phyloP scores from a whole-genome alignment of 2,329 filamentous ascomycete genomes.

The Thielaviopsis ethacetica region DNA sequence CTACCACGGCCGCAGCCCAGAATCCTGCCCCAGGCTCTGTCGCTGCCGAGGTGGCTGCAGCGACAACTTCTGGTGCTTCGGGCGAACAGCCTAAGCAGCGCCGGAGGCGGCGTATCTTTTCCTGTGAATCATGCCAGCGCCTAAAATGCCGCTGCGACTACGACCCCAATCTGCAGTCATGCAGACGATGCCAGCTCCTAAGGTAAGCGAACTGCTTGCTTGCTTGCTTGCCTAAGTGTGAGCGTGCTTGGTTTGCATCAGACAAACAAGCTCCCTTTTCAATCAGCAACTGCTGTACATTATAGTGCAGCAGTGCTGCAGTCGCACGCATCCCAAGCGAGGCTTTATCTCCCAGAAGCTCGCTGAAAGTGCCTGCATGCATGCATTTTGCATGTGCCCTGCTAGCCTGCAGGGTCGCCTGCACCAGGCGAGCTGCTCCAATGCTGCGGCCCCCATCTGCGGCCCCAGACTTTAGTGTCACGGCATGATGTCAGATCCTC shows the following conservation, averaged over 20 bases:
- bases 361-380: background rate
- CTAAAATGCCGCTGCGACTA: conserved; percentile 11
- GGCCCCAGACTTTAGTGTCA: background rate
- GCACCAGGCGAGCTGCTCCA: background rate
- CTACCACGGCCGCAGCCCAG: background rate
- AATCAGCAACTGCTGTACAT: too few relatives aligned
- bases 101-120: conserved; percentile 7
- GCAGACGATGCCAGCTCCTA: conserved; percentile 8
- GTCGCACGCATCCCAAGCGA: background rate
- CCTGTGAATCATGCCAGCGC: conserved; percentile 10
- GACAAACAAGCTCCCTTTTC: too few relatives aligned
- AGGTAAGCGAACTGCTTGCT: background rate
- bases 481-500: background rate
- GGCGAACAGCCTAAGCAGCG: conserved; percentile 8
- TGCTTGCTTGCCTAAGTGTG: too few relatives aligned
- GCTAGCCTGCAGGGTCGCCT: background rate
- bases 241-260: too few relatives aligned
- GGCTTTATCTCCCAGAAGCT: background rate
- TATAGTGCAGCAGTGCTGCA: background rate
- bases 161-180: conserved; percentile 8
- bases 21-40: conserved; percentile 5
- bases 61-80: background rate
- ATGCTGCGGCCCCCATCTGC: background rate
- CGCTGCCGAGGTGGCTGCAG: conserved; percentile 6
- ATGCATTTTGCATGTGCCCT: background rate